Base-by-base conservation (phyloP, 2,329 filamentous ascomycete species). In the Diplodia intermedia region DNA sequence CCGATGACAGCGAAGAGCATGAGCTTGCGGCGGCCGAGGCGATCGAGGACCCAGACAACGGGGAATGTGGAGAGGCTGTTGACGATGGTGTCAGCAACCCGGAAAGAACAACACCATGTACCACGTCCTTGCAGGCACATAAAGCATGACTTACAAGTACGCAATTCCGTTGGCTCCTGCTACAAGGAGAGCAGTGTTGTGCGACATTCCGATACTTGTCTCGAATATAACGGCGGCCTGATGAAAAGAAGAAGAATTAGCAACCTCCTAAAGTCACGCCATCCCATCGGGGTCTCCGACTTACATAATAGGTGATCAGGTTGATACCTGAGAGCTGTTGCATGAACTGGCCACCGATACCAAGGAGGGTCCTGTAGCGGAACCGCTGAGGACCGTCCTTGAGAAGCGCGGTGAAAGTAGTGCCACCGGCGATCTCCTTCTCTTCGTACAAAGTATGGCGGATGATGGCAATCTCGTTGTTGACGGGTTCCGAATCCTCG, bases 281-380 rank as follows among this genome's bases (percentile, higher is more conserved):
- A 26, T 26, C 31, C 31, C 4, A 33, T 7, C 4, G 31, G 31
- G 8, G 31, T 33, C 31, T 33, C 31, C 8, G 31, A 33, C 31
- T 33, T 33, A 33, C 84, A 69, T 86, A 83, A 20, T 56, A 56
- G 18, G 54, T 56, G 6, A 56, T 56, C 33, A 56, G 15, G 14
- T 56, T 56, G 31, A 56, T 56, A 4, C 54, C 54, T 1, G 29
- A 38, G 3, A 80, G 73, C 65, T 81, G 79, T 57, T 84, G 82
- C 77, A 84, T 83, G 61, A 83, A 83, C 60, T 84, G 81, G 1
- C 79, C 79, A 2, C 81, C 79, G 5, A 81, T 77, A 31, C 82
- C 80, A 0, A 68, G 75, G 47, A 83, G 70, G 0, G 78, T 81
- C 14, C 77, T 75, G 65, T 78, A 81, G 18, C 76, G 70, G 69